phyloP scores from a whole-genome alignment of 352 stramenopile genomes.

The Albugo laibachii region DNA sequence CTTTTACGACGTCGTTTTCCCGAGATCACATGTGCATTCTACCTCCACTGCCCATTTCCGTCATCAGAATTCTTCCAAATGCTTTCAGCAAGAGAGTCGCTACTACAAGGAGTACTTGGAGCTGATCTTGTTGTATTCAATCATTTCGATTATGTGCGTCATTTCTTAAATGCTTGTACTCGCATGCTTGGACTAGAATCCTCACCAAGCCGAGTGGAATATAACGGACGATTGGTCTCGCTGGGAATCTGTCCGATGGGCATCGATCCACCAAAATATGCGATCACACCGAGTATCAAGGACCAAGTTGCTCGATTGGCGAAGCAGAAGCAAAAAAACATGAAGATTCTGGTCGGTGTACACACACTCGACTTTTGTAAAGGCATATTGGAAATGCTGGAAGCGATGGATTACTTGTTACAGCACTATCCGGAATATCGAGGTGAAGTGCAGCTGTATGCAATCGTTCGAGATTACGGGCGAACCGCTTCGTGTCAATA shows the following conservation, averaged over 20 bases:
- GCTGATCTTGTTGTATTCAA: conserved; percentile 80
- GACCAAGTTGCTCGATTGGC: conserved; percentile 6
- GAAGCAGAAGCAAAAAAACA: conserved; percentile 29
- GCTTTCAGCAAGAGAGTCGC: conserved; percentile 46
- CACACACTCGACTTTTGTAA: conserved; percentile 71
- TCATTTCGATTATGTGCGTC: conserved; percentile 78
- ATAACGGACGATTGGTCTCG: conserved; percentile 72
- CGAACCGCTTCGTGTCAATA: conserved; percentile 46
- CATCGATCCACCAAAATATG: conserved; percentile 74
- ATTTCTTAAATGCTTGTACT: conserved; percentile 73
- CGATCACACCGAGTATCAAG: conserved; percentile 31
- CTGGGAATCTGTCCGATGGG: conserved; percentile 79
- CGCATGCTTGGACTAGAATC: conserved; percentile 75
- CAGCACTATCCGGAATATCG: conserved; percentile 83
- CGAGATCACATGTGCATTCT: conserved; percentile 67
- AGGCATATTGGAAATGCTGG: conserved; percentile 77
- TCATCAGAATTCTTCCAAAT: conserved; percentile 84
- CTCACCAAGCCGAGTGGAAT: conserved; percentile 68
- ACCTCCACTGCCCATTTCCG: conserved; percentile 80
- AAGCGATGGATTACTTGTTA: conserved; percentile 78
- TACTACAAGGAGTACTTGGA: conserved; percentile 65
- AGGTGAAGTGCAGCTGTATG: conserved; percentile 86
- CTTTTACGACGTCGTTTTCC: conserved; percentile 57
- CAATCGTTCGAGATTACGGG: conserved; percentile 71
- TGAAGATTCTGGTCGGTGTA: conserved; percentile 61